A percentile compares a stretch with the other conserved stretches of the same genome.
These are phyloP conservation scores for Mycena sanguinolenta DNA, from an alignment of 768 basidiomycete genomes.

Conservation along the genomic window DNA sequence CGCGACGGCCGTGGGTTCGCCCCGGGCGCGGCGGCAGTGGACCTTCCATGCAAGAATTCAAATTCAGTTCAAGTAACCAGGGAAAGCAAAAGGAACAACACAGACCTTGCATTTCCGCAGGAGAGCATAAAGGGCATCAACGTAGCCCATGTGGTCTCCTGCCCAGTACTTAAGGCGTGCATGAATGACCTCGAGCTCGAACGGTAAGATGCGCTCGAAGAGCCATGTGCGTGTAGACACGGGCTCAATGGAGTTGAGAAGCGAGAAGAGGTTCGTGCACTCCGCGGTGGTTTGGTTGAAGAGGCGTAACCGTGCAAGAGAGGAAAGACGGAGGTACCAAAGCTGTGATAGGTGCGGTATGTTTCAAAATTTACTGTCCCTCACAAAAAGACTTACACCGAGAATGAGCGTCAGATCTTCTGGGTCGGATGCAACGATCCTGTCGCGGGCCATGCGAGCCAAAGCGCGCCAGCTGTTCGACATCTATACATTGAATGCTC, in stretches of 20 bases:
- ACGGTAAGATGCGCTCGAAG: constrained; percentile 70
- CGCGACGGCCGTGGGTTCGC: constrained; percentile 54
- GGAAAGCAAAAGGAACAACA: no score
- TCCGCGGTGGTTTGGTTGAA: constrained; percentile 92
- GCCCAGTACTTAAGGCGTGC: constrained; percentile 86
- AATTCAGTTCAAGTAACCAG: no score
- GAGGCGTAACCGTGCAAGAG: constrained; percentile 83
- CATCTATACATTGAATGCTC: constrained; percentile 83
- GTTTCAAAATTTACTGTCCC: not conserved
- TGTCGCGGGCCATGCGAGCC: constrained; percentile 87
- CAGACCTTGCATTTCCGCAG: constrained; percentile 67
- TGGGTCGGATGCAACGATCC: constrained; percentile 78
- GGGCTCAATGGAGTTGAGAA: constrained; percentile 72
- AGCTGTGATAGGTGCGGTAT: constrained; percentile 57
- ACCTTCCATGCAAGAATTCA: not conserved
- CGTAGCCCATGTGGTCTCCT: constrained; percentile 83
- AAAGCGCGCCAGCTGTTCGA: constrained; percentile 90
- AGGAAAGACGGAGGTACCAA: constrained; percentile 87
- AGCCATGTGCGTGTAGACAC: constrained; percentile 67
- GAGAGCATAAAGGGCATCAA: constrained; percentile 78
- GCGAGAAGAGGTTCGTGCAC: constrained; percentile 82
- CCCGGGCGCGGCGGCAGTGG: constrained; percentile 57
- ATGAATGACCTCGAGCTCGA: constrained; percentile 78
- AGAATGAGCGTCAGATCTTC: constrained; percentile 75
- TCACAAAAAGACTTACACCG: constrained; percentile 61